Base-by-base conservation (phyloP, 192 early-diverging fungal species). In the Coemansia biformis region DNA sequence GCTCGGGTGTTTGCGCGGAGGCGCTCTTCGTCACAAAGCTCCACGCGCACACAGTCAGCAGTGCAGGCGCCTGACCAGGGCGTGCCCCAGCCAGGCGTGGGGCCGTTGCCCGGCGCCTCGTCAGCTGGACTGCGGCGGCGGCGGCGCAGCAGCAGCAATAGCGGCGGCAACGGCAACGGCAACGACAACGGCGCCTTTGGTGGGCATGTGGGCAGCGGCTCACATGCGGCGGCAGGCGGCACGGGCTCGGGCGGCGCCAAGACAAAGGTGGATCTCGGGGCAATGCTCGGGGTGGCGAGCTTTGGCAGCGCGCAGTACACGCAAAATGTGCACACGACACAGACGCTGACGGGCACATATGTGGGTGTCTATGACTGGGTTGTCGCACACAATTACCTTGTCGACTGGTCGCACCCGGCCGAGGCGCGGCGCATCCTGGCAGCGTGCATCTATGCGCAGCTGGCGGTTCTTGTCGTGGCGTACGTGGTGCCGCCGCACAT, bases 221-320 rank as follows among this genome's bases (percentile, higher is more conserved):
- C 24, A 26, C 24, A 26, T 26, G 48, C 42, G 39, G 41, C 57
- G 19, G 18, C 16, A 26, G 31, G 5, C 26, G 43, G 21, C 28
- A 66, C 16, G 7, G 17, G 39, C 13, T 14, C 37, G 17, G 45
- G 17, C 12, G 22, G 28, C 21, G 17, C 15, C 13, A 36, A 22
- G 31, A 15, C 38, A 43, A 50, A 19, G 26, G 42, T 50, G 38
- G 70, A 63, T 50, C 66, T 47, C 66, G 77, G 61, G 26, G 51
- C 51, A 15, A 45, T 55, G 6, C 33, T 74, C 24, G 70, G 70
- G 19, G 63, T 58, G n/a, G 70, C 63, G 5, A 54, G 63, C 42
- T 74, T 74, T 62, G 70, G 70, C 21, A 74, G 70, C 30, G 54
- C 63, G n/a, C 54, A 54, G 14, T 62, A 74, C 43, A 74, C 70